Evolutionary conservation across 177 flowering plant species (phyloP).

Genomic region (Vitis hybrid): DNA sequence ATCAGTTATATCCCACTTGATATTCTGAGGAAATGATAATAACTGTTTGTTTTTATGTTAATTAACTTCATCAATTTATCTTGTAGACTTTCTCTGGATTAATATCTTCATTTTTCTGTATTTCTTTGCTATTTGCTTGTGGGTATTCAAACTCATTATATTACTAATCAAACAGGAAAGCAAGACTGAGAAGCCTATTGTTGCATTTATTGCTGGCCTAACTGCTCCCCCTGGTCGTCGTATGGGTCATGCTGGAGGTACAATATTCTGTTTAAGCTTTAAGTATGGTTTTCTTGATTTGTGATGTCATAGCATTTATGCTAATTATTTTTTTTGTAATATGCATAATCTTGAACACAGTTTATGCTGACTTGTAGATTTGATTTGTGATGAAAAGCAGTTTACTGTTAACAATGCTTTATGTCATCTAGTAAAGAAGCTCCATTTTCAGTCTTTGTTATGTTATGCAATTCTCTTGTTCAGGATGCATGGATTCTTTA

Average conservation of each 20-base stretch:
- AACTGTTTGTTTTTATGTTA: no score
- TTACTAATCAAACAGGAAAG: conserved; percentile 66
- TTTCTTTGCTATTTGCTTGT: not conserved
- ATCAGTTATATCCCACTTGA: no score
- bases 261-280: not conserved
- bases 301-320: not conserved
- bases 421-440: no score
- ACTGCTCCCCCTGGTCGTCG: conserved; percentile 99
- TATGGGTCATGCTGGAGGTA: conserved; percentile 99
- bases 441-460: no score
- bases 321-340: not conserved
- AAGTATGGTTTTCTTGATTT: not conserved
- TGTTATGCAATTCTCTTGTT: no score
- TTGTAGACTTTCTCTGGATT: no score
- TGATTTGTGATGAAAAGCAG: not conserved
- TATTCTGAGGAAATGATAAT: no score
- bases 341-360: not conserved
- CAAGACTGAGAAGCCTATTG: conserved; percentile 89
- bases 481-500: no score
- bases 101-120: not conserved
- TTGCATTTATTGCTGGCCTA: conserved; percentile 96
- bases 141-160: not conserved
- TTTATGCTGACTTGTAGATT: not conserved
- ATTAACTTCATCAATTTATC: no score
- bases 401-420: no score